Conservation (phyloP, 306 rosid genomes). For the Rosa rugosa region DNA sequence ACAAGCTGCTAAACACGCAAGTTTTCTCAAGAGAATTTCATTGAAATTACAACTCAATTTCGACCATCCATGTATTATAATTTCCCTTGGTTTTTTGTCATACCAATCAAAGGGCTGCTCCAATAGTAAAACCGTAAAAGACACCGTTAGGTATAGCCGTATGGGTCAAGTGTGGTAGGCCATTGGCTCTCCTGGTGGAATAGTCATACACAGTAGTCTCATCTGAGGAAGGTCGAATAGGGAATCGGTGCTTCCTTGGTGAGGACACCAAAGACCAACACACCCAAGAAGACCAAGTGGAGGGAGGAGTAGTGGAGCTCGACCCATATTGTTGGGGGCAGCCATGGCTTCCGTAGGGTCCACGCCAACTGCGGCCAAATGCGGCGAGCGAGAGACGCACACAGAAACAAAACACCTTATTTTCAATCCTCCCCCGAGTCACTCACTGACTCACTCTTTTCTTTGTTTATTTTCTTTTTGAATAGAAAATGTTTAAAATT, state of each 20-base stretch:
- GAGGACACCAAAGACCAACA: constrained; percentile 20
- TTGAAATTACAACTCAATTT: background rate
- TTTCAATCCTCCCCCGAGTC: background rate
- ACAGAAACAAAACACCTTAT: background rate
- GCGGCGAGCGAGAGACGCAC: constrained; percentile 63
- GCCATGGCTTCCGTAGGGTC: constrained; percentile 48
- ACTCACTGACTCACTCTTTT: background rate
- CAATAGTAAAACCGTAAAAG: background rate
- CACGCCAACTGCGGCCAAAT: constrained; percentile 21
- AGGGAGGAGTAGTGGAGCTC: constrained; percentile 41
- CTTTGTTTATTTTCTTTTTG: background rate
- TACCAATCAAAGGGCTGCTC: background rate
- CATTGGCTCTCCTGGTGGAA: background rate
- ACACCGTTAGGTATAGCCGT: background rate
- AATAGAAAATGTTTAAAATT: background rate
- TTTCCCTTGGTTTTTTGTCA: background rate
- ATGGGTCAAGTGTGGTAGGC: background rate
- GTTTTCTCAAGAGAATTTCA: background rate
- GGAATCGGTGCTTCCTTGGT: background rate
- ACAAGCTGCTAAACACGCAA: background rate
- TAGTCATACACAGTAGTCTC: background rate
- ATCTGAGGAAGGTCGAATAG: background rate
- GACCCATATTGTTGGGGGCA: constrained; percentile 19
- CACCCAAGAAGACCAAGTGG: constrained; percentile 10
- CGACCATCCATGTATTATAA: background rate